Base-by-base conservation (phyloP, 2,329 filamentous ascomycete genomes). In the Stachybotrys chlorohalonatus region DNA sequence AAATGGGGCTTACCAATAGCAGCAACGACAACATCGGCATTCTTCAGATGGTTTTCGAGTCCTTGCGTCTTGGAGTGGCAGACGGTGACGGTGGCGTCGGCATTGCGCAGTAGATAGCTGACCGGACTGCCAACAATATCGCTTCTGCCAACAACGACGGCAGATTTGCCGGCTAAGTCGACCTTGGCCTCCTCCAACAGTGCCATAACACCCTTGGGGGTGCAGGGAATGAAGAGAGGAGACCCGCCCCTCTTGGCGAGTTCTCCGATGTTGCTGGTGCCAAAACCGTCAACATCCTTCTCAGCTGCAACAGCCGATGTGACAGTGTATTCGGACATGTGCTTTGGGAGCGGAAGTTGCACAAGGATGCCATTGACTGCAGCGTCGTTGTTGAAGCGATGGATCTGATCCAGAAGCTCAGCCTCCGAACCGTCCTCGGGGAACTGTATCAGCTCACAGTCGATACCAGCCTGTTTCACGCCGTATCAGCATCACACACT, bases 281-380 rank as follows among this genome's bases (percentile, higher is more conserved):
- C 93, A 67, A 99, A 99, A 53, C 94, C 94, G 73, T 99, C 94
- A 52, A 99, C 94, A 77, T 99, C 94, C 75, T 99, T 99, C 73
- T 94, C 89, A 64, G 93, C 88, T 48, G 89, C 81, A 16, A 99
- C 94, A 17, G 90, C 87, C 51, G 91, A 95, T 36, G 94, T 99
- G 66, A 99, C 79, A 47, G 81, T 77, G 69, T 96, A 90, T 76
- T 99, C 94, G 56, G 91, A 90, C 65, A 99, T 86, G 70, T 95
- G 88, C 64, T 84, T 84, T 16, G 94, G 94, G 17, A 99, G 78
- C 45, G 94, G 94, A 56, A 99, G 75, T 74, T 99, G 94, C 49
- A 99, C 92, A 56, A 99, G 80, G 64, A 99, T 90, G 62, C 94
- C 94, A 70, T 96, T 90, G 51, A 99, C 85, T 1, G 81, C 72